Conservation (phyloP, 78 protist genomes). For the Monosiga brevicollis region DNA sequence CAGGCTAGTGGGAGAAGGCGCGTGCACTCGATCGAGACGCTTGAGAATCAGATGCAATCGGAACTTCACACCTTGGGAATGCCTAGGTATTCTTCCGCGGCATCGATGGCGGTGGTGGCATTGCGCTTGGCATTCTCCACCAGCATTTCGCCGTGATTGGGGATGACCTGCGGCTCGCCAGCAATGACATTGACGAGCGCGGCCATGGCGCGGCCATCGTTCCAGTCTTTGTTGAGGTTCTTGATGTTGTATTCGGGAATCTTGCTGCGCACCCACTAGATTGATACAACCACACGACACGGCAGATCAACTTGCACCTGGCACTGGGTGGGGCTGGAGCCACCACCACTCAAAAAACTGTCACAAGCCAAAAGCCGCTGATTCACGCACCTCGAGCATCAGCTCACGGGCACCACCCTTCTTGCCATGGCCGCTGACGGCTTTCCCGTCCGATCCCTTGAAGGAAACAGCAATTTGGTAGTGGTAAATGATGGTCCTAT, state of each 20-base stretch:
- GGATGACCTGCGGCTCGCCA: neutral
- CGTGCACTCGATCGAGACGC: too few relatives aligned
- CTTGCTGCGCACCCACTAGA: neutral
- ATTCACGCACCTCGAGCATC: neutral
- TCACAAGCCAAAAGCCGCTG: neutral
- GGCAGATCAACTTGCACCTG: neutral
- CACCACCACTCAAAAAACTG: neutral
- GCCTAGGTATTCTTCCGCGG: slow-evolving; percentile 19
- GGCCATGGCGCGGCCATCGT: neutral
- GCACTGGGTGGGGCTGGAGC: too few relatives aligned
- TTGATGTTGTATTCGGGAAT: neutral
- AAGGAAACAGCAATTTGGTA: slow-evolving; percentile 44
- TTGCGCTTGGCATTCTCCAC: neutral
- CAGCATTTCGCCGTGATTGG: neutral
- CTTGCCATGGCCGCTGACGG: neutral
- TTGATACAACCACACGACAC: neutral
- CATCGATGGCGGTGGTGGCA: slow-evolving; percentile 28
- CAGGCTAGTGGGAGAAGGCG: too few relatives aligned
- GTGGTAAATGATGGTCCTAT: slow-evolving; percentile 60
- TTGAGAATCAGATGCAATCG: too few relatives aligned
- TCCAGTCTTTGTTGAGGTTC: slow-evolving; percentile 3
- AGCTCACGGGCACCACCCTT: neutral
- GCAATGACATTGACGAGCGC: neutral
- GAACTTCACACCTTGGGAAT: slow-evolving; percentile 54
- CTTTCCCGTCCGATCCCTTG: neutral